Conservation (phyloP, 768 basidiomycete species). For the Amanita subjunquillea region DNA sequence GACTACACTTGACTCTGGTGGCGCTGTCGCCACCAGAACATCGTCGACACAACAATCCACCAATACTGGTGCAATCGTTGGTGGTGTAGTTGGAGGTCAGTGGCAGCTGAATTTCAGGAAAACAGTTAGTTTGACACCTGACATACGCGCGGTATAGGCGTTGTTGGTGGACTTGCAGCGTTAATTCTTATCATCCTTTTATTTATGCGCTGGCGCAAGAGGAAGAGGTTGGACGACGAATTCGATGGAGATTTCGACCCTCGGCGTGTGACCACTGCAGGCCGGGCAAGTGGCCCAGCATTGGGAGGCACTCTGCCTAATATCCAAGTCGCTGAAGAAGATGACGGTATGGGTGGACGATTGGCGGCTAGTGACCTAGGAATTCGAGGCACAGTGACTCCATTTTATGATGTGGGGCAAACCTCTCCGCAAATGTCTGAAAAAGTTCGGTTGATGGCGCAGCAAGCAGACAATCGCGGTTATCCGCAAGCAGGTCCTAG, state of each 20-base stretch:
- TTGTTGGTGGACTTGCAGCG: slow-evolving; percentile 18
- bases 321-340: slow-evolving; percentile 12
- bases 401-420: slow-evolving; percentile 14
- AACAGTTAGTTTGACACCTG: too few relatives aligned
- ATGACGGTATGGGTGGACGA: slow-evolving; percentile 27
- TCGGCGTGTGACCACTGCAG: slow-evolving; percentile 12
- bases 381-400: slow-evolving; percentile 22
- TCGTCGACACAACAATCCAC: background rate
- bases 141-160: slow-evolving; percentile 12
- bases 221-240: slow-evolving; percentile 12
- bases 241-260: slow-evolving; percentile 36
- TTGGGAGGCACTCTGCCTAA: slow-evolving; percentile 9
- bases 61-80: slow-evolving; percentile 36
- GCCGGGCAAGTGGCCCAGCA: slow-evolving; percentile 4
- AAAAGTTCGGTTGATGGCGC: background rate
- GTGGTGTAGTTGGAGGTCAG: slow-evolving; percentile 40
- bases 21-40: slow-evolving; percentile 11
- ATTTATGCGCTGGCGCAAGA: slow-evolving; percentile 17
- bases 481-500: background rate
- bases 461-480: background rate
- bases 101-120: background rate
- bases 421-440: slow-evolving; percentile 3
- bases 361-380: slow-evolving; percentile 18
- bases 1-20: slow-evolving; percentile 17
- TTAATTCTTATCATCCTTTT: slow-evolving; percentile 16